These are phyloP conservation scores for Rhizopogon sp. DNA, from an alignment of 768 basidiomycete genomes.

Conservation along the genomic window DNA sequence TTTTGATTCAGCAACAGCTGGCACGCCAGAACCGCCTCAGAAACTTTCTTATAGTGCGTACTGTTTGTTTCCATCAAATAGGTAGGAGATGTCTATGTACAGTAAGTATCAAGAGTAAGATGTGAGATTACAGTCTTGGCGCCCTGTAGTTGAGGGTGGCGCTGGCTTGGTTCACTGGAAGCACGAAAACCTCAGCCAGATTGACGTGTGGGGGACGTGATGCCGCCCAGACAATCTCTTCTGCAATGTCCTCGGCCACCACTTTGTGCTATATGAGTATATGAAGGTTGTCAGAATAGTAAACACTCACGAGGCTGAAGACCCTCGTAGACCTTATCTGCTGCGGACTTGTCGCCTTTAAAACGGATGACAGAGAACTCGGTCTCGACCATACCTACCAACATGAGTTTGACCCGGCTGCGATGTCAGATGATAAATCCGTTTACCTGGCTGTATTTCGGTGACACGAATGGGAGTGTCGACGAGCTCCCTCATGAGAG, in stretches of 20 bases:
- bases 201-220: conserved; percentile 90
- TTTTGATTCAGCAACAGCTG: no score
- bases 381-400: conserved; percentile 77
- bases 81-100: not conserved
- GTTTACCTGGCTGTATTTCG: conserved; percentile 85
- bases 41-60: not conserved
- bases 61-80: not conserved
- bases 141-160: conserved; percentile 58
- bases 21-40: no score
- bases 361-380: conserved; percentile 91
- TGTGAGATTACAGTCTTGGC: conserved; percentile 19
- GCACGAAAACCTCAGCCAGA: conserved; percentile 73
- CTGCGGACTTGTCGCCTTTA: conserved; percentile 76
- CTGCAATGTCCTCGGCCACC: conserved; percentile 83
- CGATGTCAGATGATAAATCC: conserved; percentile 4
- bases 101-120: not conserved
- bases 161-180: conserved; percentile 78
- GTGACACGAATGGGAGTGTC: conserved; percentile 91
- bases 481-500: conserved; percentile 82
- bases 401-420: not conserved
- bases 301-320: conserved; percentile 71
- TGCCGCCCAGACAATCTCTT: conserved; percentile 97
- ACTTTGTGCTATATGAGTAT: conserved; percentile 39
- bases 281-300: not conserved
- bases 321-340: conserved; percentile 89